Evolutionary conservation across 805 yeast species (phyloP).

Genomic region (Pichia californica): DNA sequence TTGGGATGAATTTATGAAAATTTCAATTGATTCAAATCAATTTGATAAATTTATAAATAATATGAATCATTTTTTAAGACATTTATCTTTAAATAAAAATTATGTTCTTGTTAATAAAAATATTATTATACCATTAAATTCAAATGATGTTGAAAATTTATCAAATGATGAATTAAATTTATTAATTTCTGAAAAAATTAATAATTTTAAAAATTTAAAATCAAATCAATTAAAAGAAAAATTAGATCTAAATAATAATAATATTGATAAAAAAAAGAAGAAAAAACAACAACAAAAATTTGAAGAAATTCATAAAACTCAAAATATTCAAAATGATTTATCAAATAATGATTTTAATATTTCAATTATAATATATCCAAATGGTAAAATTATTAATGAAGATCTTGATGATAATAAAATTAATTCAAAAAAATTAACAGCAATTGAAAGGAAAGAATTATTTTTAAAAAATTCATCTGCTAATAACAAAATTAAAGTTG

Average conservation of each 20-base stretch:
- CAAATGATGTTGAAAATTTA: background rate
- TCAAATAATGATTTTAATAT: conserved; percentile 7
- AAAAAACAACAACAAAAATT: too few relatives aligned
- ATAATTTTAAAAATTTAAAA: background rate
- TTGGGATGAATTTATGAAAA: background rate
- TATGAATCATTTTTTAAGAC: background rate
- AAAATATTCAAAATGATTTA: background rate
- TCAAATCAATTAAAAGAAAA: background rate
- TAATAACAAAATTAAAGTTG: background rate
- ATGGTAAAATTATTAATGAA: conserved; percentile 9
- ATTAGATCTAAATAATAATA: background rate
- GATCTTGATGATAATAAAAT: background rate
- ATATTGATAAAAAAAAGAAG: background rate
- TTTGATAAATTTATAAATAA: background rate
- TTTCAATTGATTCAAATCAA: background rate
- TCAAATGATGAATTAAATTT: background rate
- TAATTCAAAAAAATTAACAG: conserved; percentile 1
- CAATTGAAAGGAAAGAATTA: conserved; percentile 7
- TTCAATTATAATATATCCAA: conserved; percentile 11
- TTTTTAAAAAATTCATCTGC: conserved; percentile 1
- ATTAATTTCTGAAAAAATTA: background rate
- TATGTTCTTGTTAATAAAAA: background rate
- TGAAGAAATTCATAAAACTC: conserved; percentile 4
- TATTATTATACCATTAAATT: background rate
- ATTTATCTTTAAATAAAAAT: background rate